Conservation (phyloP, 495 filamentous ascomycete genomes). For the Aspergillus incahuasiensis region DNA sequence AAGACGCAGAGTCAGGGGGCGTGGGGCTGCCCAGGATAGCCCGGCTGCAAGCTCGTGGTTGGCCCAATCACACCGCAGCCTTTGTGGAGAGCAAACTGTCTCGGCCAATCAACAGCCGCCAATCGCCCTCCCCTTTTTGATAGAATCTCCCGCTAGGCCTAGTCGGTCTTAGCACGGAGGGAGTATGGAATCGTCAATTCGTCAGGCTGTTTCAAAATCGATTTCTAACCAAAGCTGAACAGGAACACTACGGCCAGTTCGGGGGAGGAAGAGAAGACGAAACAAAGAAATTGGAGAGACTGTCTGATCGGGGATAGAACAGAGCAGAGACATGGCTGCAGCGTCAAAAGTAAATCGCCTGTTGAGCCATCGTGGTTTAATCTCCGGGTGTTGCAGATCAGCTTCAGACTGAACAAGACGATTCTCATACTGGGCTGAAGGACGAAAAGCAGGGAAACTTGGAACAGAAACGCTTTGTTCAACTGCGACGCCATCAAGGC, state of each 20-base stretch:
- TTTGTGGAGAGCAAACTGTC: constrained; percentile 1
- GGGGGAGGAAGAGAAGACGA: background rate
- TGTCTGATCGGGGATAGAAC: background rate
- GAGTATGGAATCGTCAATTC: background rate
- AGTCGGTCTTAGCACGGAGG: background rate
- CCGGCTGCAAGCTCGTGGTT: background rate
- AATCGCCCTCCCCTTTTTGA: constrained; percentile 16
- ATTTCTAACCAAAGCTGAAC: background rate
- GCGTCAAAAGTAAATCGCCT: background rate
- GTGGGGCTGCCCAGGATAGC: constrained; percentile 6
- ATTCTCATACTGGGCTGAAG: background rate
- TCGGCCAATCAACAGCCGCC: constrained; percentile 3
- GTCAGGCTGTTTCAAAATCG: background rate
- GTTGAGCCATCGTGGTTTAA: constrained; percentile 13
- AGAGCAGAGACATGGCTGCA: background rate
- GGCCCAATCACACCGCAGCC: background rate
- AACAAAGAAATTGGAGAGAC: background rate
- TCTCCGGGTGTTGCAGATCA: constrained; percentile 21
- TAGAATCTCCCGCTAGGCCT: background rate
- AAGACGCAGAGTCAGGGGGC: background rate
- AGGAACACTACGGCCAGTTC: background rate
- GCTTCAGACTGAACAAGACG: constrained; percentile 3
- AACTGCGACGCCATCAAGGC: background rate
- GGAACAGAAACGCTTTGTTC: background rate
- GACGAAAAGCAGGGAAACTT: background rate